Evolutionary conservation across 192 early-diverging fungal genomes (phyloP), one percentile per base, ranked within the genome.

Genomic region (Umbelopsis vinacea): DNA sequence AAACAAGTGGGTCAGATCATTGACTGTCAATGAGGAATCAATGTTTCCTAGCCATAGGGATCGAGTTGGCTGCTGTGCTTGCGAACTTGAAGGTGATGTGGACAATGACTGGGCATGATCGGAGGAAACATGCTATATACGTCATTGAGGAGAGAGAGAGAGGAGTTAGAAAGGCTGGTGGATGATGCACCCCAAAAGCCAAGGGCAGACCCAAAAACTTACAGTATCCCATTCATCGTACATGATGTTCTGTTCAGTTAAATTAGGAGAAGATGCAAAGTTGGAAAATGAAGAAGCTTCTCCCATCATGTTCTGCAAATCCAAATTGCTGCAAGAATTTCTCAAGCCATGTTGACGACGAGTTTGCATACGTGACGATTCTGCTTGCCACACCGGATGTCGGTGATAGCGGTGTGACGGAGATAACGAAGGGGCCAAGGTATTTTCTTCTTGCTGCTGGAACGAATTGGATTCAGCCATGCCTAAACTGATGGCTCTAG

Each of bases 1-100:
- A 79, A 99, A 98, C 19, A 92, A 76, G 45, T 85, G 83, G 4
- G 90, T 86, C 52, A 99, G 84, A 29, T 98, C 95, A 21, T 89
- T 85, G 47, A 84, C 86, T 8, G 88, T 90, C 73, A 96, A 87
- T 17, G 81, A 79, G 0, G 91, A 87, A 72, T 96, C 94, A 24
- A 97, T 86, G 70, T 97, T 96, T 24, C 96, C 96, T 55, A 98
- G 88, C 96, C 96, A 98, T 40, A 99, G 81, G 12, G 93, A 95
- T 11, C 95, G 90, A 21, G 93, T 92, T 5, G 96, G 94, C 79
- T 48, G 53, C 40, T 43, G 40, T 2, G 66, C 43, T 46, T 45
- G 46, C 19, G 66, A 68, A 22, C 37, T 37, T 17, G 67, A 47
- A 29, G 67, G 45, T n/a, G 26, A 68, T 7, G 29, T 63, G 6